Base-by-base conservation (phyloP, 73 alveolate genomes). In the Paramecium biaurelia region DNA sequence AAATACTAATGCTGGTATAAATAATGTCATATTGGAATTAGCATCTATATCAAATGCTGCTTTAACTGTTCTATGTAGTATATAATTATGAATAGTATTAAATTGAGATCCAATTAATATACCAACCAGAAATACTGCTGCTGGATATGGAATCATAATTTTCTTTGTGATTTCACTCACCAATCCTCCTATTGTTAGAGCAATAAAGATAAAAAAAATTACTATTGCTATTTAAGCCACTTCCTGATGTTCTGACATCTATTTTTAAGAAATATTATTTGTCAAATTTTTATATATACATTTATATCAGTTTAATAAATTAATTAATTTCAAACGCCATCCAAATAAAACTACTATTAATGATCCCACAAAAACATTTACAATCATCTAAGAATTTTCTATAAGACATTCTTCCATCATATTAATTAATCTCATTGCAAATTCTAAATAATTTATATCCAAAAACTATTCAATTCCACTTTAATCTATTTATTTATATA, bases 1-100 rank as follows among this genome's bases (percentile, higher is more conserved):
- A 63, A 89, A 93, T 11, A 93, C 90, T 45, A 93, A 82, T 2
- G 85, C 89, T 15, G 96, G 96, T 21, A 93, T 11, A 24, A 93
- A 45, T 5, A 89, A 37, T 32, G 70, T 45, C 84, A 89, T 37
- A 15, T 57, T 68, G 4, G 92, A 76, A 72, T 89, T 57, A 14
- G 94, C 82, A 70, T 70, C 74, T 26, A 89, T 43, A 10, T 28
- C 21, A 43, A 58, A 30, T 1, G 87, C 87, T 35, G 56, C 57
- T 38, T 82, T 5, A 5, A 89, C 57, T 14, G 94, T 43, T 14
- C 90, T 23, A 10, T 43, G 34, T 4, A 70, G n/a, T 4, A 63
- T 23, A n/a, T 70, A 41, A 63, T 70, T 89, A 5, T 82, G 58
- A 37, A 89, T 89, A 37, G 59, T 70, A 14, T 35, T 59, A 70